Evolutionary conservation across 345 rosid genomes (phyloP).

Genomic region (Iberis pinnata): DNA sequence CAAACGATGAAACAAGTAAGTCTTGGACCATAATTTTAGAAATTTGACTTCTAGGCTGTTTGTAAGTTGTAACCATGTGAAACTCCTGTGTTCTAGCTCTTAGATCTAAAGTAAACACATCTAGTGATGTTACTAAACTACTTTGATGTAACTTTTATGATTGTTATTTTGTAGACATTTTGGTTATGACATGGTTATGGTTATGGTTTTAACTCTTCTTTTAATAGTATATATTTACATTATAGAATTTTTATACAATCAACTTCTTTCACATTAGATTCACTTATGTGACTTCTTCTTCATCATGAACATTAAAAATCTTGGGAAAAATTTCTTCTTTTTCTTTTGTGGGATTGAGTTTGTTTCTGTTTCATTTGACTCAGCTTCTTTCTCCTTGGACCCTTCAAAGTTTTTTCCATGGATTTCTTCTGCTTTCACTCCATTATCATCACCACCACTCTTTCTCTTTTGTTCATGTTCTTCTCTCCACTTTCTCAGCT

Average conservation of each 20-base stretch:
- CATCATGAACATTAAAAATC: constrained; percentile 56
- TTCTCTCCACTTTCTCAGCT: constrained; percentile 81
- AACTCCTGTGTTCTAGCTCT: too few species aligned
- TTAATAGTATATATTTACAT: constrained; percentile 1
- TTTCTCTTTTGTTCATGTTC: constrained; percentile 62
- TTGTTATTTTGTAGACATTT: too few species aligned
- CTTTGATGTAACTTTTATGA: too few species aligned
- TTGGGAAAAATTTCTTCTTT: constrained; percentile 70
- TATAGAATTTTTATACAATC: neutral
- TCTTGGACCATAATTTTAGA: too few species aligned
- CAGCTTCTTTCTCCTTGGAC: constrained; percentile 35
- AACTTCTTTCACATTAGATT: constrained; percentile 13
- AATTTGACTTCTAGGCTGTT: too few species aligned
- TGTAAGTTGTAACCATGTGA: too few species aligned
- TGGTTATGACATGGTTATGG: too few species aligned
- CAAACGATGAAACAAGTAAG: too few species aligned
- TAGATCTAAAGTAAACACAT: too few species aligned
- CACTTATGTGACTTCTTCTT: constrained; percentile 50
- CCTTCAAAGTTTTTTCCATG: constrained; percentile 34
- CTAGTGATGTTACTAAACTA: too few species aligned
- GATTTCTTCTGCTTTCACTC: constrained; percentile 20
- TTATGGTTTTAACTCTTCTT: neutral
- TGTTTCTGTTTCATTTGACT: constrained; percentile 26
- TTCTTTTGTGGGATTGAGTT: constrained; percentile 40
- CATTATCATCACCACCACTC: constrained; percentile 39